Percentiles rank a stretch among this genome's conserved stretches.
phyloP scores from a whole-genome alignment of 257 asterid species.

The Oldenlandia corymbosa region DNA sequence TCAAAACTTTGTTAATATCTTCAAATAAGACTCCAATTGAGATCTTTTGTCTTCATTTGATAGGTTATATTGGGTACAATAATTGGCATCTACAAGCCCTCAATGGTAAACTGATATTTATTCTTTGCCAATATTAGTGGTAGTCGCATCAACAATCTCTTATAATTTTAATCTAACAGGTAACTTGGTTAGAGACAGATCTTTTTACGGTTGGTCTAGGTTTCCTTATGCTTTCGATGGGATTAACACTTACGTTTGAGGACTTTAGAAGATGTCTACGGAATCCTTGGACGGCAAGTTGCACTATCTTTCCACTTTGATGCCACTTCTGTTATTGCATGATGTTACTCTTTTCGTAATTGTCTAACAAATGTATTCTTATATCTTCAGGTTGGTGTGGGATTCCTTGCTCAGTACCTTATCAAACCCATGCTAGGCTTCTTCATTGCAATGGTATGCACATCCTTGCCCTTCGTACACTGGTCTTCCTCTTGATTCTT shows the following conservation, averaged over 20 bases:
- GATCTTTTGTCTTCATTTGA: conserved; percentile 16
- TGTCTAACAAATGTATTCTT: conserved; percentile 9
- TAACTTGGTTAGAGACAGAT: conserved; percentile 91
- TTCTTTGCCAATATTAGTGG: conserved; percentile 11
- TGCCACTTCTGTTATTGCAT: conserved; percentile 4
- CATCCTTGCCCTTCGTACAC: conserved; percentile 4
- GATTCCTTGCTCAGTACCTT: conserved; percentile 83
- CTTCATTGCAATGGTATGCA: conserved; percentile 67
- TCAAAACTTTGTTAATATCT: neutral
- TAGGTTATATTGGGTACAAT: conserved; percentile 92
- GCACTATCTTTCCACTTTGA: neutral
- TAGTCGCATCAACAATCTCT: conserved; percentile 20
- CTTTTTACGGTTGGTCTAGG: conserved; percentile 90
- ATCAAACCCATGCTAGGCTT: conserved; percentile 90
- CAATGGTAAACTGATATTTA: conserved; percentile 45
- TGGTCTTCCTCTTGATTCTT: neutral
- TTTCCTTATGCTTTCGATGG: conserved; percentile 98
- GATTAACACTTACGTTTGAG: conserved; percentile 85
- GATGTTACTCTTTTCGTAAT: conserved; percentile 16
- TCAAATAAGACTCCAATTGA: conserved; percentile 12
- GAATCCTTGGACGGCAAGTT: conserved; percentile 95
- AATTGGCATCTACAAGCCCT: conserved; percentile 88
- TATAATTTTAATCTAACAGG: conserved; percentile 43
- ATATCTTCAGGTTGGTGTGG: conserved; percentile 79
- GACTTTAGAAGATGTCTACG: conserved; percentile 89